These are phyloP conservation scores for Sophora flavescens DNA, from an alignment of 306 rosid genomes.

Conservation along the genomic window DNA sequence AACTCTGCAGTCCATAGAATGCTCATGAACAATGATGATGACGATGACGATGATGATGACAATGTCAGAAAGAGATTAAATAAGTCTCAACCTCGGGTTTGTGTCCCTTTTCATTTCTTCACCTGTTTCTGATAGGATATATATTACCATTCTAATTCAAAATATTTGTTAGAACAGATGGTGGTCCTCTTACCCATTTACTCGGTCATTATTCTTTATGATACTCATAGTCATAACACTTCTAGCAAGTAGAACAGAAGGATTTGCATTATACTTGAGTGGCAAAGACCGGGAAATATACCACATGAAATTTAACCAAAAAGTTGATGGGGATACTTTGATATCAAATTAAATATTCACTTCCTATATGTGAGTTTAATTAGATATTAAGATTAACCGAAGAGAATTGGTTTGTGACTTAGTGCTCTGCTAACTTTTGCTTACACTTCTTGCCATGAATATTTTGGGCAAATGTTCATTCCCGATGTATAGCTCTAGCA, in stretches of 20 bases:
- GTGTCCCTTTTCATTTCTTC: conserved; percentile 49
- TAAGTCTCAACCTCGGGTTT: conserved; percentile 79
- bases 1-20: conserved; percentile 70
- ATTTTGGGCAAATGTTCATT: conserved; percentile 20
- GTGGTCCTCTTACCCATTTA: conserved; percentile 16
- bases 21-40: conserved; percentile 69
- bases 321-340: conserved; percentile 24
- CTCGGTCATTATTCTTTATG: not conserved
- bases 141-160: conserved; percentile 8
- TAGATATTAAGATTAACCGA: conserved; percentile 11
- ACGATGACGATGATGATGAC: conserved; percentile 68
- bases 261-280: conserved; percentile 27
- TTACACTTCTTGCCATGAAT: not conserved
- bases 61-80: conserved; percentile 63
- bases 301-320: conserved; percentile 16
- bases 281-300: not conserved
- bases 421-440: conserved; percentile 12
- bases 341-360: not conserved
- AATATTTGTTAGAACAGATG: conserved; percentile 35
- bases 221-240: conserved; percentile 22
- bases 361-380: not conserved
- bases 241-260: conserved; percentile 33
- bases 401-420: conserved; percentile 4
- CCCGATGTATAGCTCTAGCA: not conserved
- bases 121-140: conserved; percentile 35